Evolutionary conservation across 2,329 filamentous ascomycete species (phyloP).

Genomic region (Trichocomaceae sp.): DNA sequence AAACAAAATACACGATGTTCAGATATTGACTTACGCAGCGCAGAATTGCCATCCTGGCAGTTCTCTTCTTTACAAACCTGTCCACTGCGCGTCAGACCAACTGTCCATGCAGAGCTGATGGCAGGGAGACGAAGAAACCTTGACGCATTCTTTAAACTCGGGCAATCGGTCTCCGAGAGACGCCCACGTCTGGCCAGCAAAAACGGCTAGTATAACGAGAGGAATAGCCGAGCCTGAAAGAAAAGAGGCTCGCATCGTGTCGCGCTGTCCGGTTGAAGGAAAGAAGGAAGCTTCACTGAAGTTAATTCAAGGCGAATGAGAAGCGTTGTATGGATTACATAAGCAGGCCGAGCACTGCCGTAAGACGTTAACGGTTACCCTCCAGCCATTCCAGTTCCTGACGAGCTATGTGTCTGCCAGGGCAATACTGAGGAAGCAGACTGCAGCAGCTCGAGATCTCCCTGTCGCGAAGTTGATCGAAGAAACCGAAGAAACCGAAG

Average conservation of each 20-base stretch:
- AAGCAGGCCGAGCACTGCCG: not conserved
- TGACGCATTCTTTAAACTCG: conserved; percentile 79
- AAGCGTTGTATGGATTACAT: not conserved
- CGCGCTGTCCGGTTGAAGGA: not conserved
- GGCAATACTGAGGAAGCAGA: not conserved
- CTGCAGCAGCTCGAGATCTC: not conserved
- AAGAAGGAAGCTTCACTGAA: not conserved
- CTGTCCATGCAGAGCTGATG: not conserved
- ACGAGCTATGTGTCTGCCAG: not conserved
- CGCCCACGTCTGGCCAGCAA: conserved; percentile 47
- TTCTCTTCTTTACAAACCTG: conserved; percentile 77
- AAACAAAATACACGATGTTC: not conserved
- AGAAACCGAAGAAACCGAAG: not conserved
- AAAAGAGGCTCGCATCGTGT: conserved; percentile 3
- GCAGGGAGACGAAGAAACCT: conserved; percentile 49
- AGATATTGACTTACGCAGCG: conserved; percentile 58
- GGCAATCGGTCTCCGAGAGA: conserved; percentile 78
- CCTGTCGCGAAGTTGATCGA: not conserved
- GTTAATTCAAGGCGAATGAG: not conserved
- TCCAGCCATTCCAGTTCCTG: not conserved
- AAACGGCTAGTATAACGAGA: conserved; percentile 24
- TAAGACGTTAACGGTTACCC: not conserved
- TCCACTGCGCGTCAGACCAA: conserved; percentile 15
- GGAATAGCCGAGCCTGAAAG: not conserved
- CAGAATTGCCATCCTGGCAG: conserved; percentile 60